Evolutionary conservation across 768 basidiomycete species (phyloP), one percentile per base, ranked within the genome.

Genomic region (Phlegmacium glaucopus): DNA sequence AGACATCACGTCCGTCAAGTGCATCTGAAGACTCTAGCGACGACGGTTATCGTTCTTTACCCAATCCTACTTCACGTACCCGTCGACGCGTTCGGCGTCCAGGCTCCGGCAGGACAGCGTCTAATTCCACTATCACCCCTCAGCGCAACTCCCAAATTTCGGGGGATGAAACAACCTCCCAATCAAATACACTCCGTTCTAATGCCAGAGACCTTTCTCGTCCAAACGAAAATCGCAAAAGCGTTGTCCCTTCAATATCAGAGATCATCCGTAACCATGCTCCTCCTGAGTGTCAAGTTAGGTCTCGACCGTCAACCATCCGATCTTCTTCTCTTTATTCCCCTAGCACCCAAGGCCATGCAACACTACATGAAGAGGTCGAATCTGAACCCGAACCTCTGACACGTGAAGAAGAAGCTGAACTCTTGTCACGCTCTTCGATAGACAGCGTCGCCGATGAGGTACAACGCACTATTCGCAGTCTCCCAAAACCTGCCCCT

Each of bases 401-500:
- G 38, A 62, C 73, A 34, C 67, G 70, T 32, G 75, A 78, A 44
- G 83, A 84, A 49, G 85, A 86, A 50, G 70, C 72, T 2, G 86
- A 87, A 38, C 58, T 85, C 39, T 53, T 88, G 42, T 83, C 85
- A 34, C 80, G 87, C n/a, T 92, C 91, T 16, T 92, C 90, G 13
- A 79, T 91, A 52, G 91, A 94, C 63, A 91, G 89, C 50, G 83
- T 94, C 22, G 87, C 90, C 16, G 83, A 89, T 56, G 91, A 94
- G 72, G 81, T 90, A 27, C 78, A 75, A 48, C 79, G 70, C 47
- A 90, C 87, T 9, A 69, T 90, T 52, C 80, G 78, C 51, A 79
- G 76, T 34, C 32, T 11, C 41, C 62, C 72, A 40, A 34, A 34
- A 34, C 51, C 72, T 44, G 54, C 63, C 41, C 58, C 65, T 34